phyloP scores from a whole-genome alignment of 306 rosid genomes.

The Castanopsis chinensis region DNA sequence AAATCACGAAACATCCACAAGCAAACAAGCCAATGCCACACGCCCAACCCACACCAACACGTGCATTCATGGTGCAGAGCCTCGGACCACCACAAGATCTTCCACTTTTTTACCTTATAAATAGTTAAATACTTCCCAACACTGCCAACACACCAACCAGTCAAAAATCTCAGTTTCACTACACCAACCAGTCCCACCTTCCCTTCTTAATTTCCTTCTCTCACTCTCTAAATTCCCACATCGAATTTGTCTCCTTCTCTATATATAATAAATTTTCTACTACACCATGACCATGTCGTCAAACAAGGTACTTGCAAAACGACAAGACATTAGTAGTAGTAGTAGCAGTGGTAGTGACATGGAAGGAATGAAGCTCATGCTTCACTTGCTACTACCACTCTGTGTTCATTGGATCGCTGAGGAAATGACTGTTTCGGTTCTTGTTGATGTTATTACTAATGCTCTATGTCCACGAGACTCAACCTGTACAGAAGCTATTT shows the following conservation, averaged over 20 bases:
- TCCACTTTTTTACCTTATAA: neutral
- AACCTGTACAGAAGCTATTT: slow-evolving; percentile 67
- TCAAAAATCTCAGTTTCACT: neutral
- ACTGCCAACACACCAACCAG: neutral
- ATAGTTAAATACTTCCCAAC: neutral
- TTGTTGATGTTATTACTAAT: slow-evolving; percentile 65
- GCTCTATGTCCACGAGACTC: slow-evolving; percentile 54
- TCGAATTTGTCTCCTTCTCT: too few relatives aligned
- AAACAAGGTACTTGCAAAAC: neutral
- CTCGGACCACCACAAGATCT: neutral
- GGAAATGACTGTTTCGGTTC: slow-evolving; percentile 85
- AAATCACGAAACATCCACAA: neutral
- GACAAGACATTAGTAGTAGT: neutral
- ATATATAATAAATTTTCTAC: neutral
- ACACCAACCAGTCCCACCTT: neutral
- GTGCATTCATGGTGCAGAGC: neutral
- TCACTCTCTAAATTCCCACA: neutral
- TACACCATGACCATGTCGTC: neutral
- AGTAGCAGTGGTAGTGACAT: neutral
- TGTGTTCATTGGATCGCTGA: slow-evolving; percentile 75
- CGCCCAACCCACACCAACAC: slow-evolving; percentile 23
- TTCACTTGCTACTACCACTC: slow-evolving; percentile 69
- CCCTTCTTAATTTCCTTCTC: neutral
- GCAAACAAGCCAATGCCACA: slow-evolving; percentile 21
- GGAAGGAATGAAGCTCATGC: slow-evolving; percentile 32